Evolutionary conservation across 306 rosid species (phyloP).

Genomic region (Pterocarpus santalinus): DNA sequence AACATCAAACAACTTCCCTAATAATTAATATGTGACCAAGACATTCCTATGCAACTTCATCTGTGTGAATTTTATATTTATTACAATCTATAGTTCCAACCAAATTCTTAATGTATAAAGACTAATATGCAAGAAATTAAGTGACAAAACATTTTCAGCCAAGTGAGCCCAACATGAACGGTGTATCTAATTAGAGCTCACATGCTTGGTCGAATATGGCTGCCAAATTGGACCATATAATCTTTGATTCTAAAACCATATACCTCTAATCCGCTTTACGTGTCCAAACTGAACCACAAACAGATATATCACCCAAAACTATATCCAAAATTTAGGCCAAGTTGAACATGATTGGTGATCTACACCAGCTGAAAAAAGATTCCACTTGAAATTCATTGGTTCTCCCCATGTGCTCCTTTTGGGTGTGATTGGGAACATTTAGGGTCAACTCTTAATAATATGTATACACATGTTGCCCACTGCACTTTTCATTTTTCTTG

Average conservation of each 20-base stretch:
- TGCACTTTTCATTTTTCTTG: slow-evolving; percentile 26
- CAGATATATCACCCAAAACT: neutral
- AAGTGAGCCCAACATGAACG: slow-evolving; percentile 28
- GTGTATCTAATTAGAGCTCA: slow-evolving; percentile 49
- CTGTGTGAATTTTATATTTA: too few relatives aligned
- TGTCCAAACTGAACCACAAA: slow-evolving; percentile 35
- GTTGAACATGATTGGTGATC: slow-evolving; percentile 31
- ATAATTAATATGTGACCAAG: neutral
- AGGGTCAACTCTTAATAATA: slow-evolving; percentile 52
- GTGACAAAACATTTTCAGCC: slow-evolving; percentile 3
- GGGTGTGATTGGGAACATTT: slow-evolving; percentile 53
- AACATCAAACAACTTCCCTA: too few relatives aligned
- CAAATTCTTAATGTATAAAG: slow-evolving; percentile 21
- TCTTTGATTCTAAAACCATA: slow-evolving; percentile 40
- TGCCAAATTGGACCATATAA: slow-evolving; percentile 50
- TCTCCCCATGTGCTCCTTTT: slow-evolving; percentile 55
- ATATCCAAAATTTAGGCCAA: neutral
- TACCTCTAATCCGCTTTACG: slow-evolving; percentile 43
- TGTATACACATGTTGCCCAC: slow-evolving; percentile 16
- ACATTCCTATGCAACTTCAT: too few relatives aligned
- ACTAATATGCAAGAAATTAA: neutral
- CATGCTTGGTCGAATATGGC: slow-evolving; percentile 55
- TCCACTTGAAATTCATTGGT: slow-evolving; percentile 22
- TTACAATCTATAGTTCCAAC: slow-evolving; percentile 10
- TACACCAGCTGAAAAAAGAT: slow-evolving; percentile 20